Percentiles rank a stretch among this genome's conserved stretches.
Conservation (phyloP, 2,329 filamentous ascomycete genomes). For the Tolypocladium tundrense region DNA sequence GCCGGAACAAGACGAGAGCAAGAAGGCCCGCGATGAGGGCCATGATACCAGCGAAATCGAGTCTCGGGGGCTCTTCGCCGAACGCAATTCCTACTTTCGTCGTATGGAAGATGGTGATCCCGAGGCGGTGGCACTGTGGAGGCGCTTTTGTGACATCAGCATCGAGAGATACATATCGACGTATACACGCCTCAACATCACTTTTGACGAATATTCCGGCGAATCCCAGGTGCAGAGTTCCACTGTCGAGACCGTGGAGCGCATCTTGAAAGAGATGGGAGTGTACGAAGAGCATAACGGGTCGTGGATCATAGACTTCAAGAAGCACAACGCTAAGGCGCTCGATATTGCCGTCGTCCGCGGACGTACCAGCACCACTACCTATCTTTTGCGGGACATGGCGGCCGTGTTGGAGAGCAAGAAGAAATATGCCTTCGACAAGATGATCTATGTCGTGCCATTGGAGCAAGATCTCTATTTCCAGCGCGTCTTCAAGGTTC, state of each 20-base stretch:
- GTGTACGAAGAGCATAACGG: constrained; percentile 54
- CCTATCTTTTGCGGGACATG: constrained; percentile 61
- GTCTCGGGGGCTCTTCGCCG: constrained; percentile 31
- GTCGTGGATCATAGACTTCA: constrained; percentile 57
- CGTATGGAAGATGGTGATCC: constrained; percentile 50
- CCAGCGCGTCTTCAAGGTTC: constrained; percentile 16
- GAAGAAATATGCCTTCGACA: constrained; percentile 33
- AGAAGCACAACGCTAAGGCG: constrained; percentile 55
- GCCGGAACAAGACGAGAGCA: constrained; percentile 50
- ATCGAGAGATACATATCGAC: constrained; percentile 48
- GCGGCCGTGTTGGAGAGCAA: constrained; percentile 43
- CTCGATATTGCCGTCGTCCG: constrained; percentile 57
- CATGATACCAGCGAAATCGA: constrained; percentile 33
- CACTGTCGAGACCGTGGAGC: constrained; percentile 50
- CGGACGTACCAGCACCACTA: constrained; percentile 51
- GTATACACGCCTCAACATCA: constrained; percentile 50
- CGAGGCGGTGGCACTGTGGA: constrained; percentile 45
- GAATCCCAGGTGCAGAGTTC: constrained; percentile 44
- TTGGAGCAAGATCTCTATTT: constrained; percentile 25
- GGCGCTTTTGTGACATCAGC: constrained; percentile 46
- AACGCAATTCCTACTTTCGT: constrained; percentile 52
- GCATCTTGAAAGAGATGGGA: constrained; percentile 44
- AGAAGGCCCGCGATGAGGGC: constrained; percentile 35
- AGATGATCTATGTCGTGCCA: constrained; percentile 29
- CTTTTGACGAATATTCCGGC: constrained; percentile 56